Evolutionary conservation across 2,329 filamentous ascomycete species (phyloP).

Genomic region (Colletotrichum orbiculare): DNA sequence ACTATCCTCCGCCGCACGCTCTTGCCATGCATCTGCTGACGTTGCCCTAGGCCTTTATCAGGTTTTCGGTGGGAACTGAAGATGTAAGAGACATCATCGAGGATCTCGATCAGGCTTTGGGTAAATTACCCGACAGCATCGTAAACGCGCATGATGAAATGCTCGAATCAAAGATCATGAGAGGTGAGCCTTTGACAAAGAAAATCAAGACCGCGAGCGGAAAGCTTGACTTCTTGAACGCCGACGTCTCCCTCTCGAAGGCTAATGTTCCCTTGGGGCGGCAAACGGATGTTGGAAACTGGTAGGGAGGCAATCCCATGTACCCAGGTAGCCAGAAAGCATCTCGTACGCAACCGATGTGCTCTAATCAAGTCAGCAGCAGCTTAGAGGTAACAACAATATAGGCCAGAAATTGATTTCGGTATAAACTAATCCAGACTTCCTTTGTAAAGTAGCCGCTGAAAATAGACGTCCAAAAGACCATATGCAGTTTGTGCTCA

Average conservation of each 20-base stretch:
- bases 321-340: too few relatives aligned
- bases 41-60: conserved; percentile 59
- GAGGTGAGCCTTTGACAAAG: not conserved
- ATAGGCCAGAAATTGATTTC: too few relatives aligned
- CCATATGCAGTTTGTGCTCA: too few relatives aligned
- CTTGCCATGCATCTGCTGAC: not conserved
- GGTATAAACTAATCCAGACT: too few relatives aligned
- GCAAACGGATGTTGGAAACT: conserved; percentile 13
- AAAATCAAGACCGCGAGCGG: not conserved
- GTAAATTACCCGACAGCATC: not conserved
- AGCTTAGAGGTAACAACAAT: too few relatives aligned
- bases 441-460: too few relatives aligned
- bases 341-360: too few relatives aligned
- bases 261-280: conserved; percentile 8
- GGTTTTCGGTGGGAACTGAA: conserved; percentile 59
- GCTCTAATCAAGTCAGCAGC: too few relatives aligned
- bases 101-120: conserved; percentile 72
- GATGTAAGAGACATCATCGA: conserved; percentile 79
- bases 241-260: conserved; percentile 10
- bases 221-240: conserved; percentile 3
- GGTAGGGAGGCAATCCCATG: not conserved
- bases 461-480: too few relatives aligned
- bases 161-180: conserved; percentile 7
- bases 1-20: not conserved
- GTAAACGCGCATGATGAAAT: conserved; percentile 7